These are phyloP conservation scores for Chlorella sp. DNA, from an alignment of 139 green algal species.

Conservation along the genomic window DNA sequence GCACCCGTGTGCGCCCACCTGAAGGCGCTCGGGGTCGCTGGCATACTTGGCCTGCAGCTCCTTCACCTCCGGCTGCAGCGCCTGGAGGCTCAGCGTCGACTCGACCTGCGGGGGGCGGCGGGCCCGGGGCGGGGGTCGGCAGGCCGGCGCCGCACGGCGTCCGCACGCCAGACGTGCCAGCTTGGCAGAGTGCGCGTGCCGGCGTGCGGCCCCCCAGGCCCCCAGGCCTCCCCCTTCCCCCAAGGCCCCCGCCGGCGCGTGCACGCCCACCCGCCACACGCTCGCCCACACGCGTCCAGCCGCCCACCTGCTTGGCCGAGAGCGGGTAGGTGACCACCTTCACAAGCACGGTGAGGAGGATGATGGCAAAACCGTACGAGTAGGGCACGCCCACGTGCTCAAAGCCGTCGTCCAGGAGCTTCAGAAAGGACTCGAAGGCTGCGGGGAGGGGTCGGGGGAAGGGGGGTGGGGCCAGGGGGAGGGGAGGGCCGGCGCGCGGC, in stretches of 20 bases:
- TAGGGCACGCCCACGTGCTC: conserved; percentile 82
- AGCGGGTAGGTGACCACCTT: conserved; percentile 95
- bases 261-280: no score
- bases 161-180: neutral
- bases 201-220: no score
- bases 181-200: no score
- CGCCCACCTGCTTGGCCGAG: conserved; percentile 88
- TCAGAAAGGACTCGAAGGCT: conserved; percentile 73
- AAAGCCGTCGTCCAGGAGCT: conserved; percentile 83
- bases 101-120: conserved; percentile 68
- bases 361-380: conserved; percentile 96
- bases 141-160: no score
- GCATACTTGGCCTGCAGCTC: conserved; percentile 91
- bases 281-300: no score
- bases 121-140: neutral
- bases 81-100: conserved; percentile 91
- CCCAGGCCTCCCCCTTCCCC: no score
- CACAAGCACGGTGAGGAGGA: conserved; percentile 90
- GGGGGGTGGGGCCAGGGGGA: no score
- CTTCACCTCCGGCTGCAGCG: conserved; percentile 91
- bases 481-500: no score
- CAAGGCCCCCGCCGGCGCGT: no score
- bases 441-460: no score
- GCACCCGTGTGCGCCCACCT: conserved; percentile 45
- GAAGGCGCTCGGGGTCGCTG: conserved; percentile 82